Base-by-base conservation (phyloP, 2,329 filamentous ascomycete species). In the Byssoonygena ceratinophila region DNA sequence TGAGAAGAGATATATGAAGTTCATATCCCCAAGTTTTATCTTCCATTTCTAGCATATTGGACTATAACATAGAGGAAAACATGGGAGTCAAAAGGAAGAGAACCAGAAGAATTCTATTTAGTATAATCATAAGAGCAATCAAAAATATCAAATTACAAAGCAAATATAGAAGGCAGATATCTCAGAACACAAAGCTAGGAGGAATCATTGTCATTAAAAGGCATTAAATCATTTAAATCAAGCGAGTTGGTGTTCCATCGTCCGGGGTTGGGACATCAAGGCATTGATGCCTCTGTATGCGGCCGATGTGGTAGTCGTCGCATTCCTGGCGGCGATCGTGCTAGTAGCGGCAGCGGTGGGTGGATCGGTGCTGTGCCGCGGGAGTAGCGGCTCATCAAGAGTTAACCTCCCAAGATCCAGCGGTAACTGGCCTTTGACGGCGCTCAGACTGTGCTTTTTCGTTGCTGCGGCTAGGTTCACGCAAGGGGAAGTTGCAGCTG, bases 161-260 rank as follows among this genome's bases (percentile, higher is more conserved):
- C n/a, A n/a, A n/a, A n/a, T 34, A 34, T 40, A 40, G n/a, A 40
- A 20, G n/a, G n/a, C 6, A 37, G 6, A 16, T 37, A 37, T 12
- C 4, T 37, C 4, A 37, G 11, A 37, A 37, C n/a, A 12, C 9
- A 37, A 37, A 12, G 14, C 6, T n/a, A 16, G 5, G 36, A 20
- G 36, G 6, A 40, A 32, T 52, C 18, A 37, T 32, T 48, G 37
- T 8, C 39, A 41, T 41, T 11, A 16, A 46, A 2, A 20, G 25
- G 25, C 25, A 8, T 11, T 18, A 27, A 12, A 44, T 44, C 22
- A 44, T n/a, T n/a, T n/a, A n/a, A 51, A 54, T 64, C 59, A 70
- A 12, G 67, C 68, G 50, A 70, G 60, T 47, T 67, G 68, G 46
- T 66, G 63, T 55, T 70, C 68, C 46, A 70, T 54, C 56, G 65